Conservation (phyloP, 352 stramenopile species). For the Pythium phragmitis region DNA sequence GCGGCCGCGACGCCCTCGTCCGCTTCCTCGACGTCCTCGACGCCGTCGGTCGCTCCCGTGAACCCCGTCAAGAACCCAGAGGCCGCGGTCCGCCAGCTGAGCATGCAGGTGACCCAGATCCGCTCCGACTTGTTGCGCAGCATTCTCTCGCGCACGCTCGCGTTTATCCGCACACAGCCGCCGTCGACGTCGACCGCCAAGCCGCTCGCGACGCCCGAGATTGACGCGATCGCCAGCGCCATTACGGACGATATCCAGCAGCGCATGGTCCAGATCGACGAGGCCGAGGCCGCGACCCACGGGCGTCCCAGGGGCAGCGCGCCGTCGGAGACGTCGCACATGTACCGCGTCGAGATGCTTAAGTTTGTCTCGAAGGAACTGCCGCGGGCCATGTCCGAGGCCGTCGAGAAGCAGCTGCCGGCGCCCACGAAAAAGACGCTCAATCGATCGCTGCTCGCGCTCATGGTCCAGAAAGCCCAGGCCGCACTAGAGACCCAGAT, state of each 20-base stretch:
- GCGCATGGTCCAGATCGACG: constrained; percentile 51
- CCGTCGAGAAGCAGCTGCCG: constrained; percentile 64
- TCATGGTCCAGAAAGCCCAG: constrained; percentile 79
- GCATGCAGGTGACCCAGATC: constrained; percentile 55
- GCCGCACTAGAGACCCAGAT: constrained; percentile 70
- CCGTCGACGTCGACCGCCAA: constrained; percentile 25
- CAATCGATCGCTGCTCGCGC: constrained; percentile 66
- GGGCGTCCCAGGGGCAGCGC: constrained; percentile 3
- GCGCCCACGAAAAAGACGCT: constrained; percentile 57
- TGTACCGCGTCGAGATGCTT: constrained; percentile 85
- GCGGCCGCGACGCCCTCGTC: neutral
- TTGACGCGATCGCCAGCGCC: constrained; percentile 45
- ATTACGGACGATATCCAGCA: constrained; percentile 66
- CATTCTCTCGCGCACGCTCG: constrained; percentile 65
- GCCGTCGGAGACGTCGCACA: constrained; percentile 60
- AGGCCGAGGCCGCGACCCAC: constrained; percentile 29
- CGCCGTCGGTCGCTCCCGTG: constrained; percentile 1
- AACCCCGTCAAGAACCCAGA: constrained; percentile 32
- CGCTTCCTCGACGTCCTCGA: neutral
- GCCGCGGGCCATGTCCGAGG: constrained; percentile 65
- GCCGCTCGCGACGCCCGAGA: constrained; percentile 23
- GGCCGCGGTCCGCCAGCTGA: constrained; percentile 64
- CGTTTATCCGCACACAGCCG: constrained; percentile 57
- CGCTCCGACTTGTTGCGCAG: constrained; percentile 58
- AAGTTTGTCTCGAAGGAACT: constrained; percentile 83